Evolutionary conservation across 306 rosid genomes (phyloP).

Genomic region (Cicer arietinum): DNA sequence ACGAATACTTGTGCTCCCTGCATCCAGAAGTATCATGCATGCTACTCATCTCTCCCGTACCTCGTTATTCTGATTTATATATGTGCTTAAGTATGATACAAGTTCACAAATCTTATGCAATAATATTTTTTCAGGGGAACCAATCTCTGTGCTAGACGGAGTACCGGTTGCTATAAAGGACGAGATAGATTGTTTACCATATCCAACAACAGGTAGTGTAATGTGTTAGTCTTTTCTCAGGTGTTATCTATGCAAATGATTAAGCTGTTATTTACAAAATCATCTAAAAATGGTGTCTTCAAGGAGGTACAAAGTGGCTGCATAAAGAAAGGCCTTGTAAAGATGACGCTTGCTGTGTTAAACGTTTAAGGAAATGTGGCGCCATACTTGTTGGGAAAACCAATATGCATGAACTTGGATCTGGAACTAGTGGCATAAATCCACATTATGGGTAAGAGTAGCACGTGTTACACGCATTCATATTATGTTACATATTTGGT

Average conservation of each 20-base stretch:
- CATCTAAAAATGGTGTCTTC: slow-evolving; percentile 37
- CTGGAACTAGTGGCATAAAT: slow-evolving; percentile 96
- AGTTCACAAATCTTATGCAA: slow-evolving; percentile 23
- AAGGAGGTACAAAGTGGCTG: slow-evolving; percentile 94
- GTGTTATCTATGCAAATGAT: slow-evolving; percentile 19
- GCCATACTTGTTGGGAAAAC: slow-evolving; percentile 89
- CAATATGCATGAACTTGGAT: slow-evolving; percentile 98
- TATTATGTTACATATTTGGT: slow-evolving; percentile 1
- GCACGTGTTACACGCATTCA: slow-evolving; percentile 15
- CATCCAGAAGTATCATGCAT: slow-evolving; percentile 5
- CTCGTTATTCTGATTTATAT: not conserved
- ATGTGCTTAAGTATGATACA: too few relatives aligned
- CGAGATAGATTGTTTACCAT: slow-evolving; percentile 92
- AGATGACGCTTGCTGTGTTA: slow-evolving; percentile 83
- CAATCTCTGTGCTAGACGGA: slow-evolving; percentile 83
- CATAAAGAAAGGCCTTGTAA: slow-evolving; percentile 75
- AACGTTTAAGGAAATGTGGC: slow-evolving; percentile 77
- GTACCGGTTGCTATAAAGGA: slow-evolving; percentile 88
- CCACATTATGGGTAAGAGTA: slow-evolving; percentile 84
- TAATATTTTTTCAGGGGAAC: slow-evolving; percentile 56
- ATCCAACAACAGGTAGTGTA: slow-evolving; percentile 87
- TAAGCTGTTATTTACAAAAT: slow-evolving; percentile 17
- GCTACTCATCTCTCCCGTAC: not conserved
- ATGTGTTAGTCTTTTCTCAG: slow-evolving; percentile 22
- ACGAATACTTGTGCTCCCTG: not conserved